These are phyloP conservation scores for Suhomyces tanzawaensis DNA, from an alignment of 805 yeast genomes.

Conservation along the genomic window DNA sequence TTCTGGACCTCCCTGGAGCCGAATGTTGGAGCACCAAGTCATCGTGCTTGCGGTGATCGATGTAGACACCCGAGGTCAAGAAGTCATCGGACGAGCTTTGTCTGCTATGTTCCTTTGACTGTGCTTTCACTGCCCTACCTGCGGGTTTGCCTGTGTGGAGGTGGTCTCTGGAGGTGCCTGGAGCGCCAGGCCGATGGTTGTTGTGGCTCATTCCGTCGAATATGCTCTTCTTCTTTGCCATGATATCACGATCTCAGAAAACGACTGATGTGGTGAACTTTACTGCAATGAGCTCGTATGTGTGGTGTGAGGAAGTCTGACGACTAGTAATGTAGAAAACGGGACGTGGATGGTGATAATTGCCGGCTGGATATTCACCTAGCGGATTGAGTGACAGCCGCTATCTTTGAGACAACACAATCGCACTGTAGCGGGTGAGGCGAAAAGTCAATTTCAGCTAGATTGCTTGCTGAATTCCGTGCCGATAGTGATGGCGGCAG, in stretches of 20 bases:
- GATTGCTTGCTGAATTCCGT: not conserved
- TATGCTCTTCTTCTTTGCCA: not conserved
- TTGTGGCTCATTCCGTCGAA: not conserved
- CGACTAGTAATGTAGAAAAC: too few relatives aligned
- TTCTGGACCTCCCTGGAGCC: slow-evolving; percentile 29
- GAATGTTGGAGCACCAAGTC: slow-evolving; percentile 28
- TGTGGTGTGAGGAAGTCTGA: too few relatives aligned
- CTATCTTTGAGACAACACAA: too few relatives aligned
- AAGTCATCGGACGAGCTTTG: slow-evolving; percentile 8
- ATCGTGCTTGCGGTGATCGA: slow-evolving; percentile 30
- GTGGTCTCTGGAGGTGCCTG: not conserved
- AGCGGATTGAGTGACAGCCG: too few relatives aligned
- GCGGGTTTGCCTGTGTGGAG: not conserved
- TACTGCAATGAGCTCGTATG: too few relatives aligned
- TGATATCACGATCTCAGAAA: too few relatives aligned
- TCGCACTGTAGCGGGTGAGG: too few relatives aligned
- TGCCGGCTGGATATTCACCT: too few relatives aligned
- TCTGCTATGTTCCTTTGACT: slow-evolving; percentile 1
- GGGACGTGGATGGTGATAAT: too few relatives aligned
- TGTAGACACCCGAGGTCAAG: slow-evolving; percentile 17
- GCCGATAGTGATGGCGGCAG: not conserved
- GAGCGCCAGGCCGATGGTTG: not conserved
- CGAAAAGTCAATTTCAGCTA: too few relatives aligned
- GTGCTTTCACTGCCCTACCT: not conserved
- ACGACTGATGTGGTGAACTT: too few relatives aligned